Evolutionary conservation across 78 protist species (phyloP).

Genomic region (Dictyostelium citrinum): DNA sequence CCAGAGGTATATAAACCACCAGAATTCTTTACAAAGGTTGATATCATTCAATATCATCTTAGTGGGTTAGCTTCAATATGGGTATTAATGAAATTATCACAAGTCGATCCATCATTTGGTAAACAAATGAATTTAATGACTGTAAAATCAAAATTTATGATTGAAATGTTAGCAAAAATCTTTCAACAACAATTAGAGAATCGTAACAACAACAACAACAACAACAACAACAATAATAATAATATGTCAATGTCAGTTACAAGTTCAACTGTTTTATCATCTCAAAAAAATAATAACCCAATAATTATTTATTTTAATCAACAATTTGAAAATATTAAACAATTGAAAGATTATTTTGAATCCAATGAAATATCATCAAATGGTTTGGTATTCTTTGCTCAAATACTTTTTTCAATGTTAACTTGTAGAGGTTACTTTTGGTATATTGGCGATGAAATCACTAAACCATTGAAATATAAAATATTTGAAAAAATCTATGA

Average conservation of each 20-base stretch:
- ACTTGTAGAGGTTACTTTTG: conserved; percentile 27
- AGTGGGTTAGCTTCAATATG: conserved; percentile 31
- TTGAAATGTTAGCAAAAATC: background rate
- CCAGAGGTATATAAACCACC: background rate
- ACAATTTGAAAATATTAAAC: background rate
- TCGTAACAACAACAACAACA: background rate
- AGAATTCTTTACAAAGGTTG: background rate
- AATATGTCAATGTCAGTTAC: background rate
- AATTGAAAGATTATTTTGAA: background rate
- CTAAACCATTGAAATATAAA: background rate
- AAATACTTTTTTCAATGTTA: conserved; percentile 23
- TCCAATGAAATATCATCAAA: background rate
- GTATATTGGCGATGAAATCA: background rate
- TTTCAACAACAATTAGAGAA: conserved; percentile 16
- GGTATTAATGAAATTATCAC: background rate
- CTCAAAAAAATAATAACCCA: conserved; percentile 1
- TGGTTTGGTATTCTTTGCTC: background rate
- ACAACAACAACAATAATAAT: background rate
- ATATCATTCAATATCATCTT: conserved; percentile 34
- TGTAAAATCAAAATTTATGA: background rate
- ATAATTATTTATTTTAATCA: conserved; percentile 20
- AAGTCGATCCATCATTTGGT: background rate
- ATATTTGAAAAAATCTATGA: background rate
- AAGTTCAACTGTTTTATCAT: background rate
- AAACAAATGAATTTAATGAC: background rate